Percentiles rank a stretch among this genome's conserved stretches.
Conservation (phyloP, 495 filamentous ascomycete species). For the Filosporella fistucella region DNA sequence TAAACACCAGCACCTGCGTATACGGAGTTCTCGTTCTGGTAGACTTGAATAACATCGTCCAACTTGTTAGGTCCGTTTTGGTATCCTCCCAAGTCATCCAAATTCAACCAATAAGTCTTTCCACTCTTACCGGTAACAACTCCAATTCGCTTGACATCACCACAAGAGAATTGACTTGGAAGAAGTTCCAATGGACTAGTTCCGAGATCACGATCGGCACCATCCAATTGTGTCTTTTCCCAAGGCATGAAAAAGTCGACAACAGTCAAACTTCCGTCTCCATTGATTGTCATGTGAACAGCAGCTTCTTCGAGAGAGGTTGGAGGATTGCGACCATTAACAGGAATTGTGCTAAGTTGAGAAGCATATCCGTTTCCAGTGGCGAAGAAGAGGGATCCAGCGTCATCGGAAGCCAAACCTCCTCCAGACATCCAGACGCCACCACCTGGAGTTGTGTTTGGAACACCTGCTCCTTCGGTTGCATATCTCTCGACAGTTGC, state of each 20-base stretch:
- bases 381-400: constrained; percentile 36
- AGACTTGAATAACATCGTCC: constrained; percentile 38
- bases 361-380: constrained; percentile 39
- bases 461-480: constrained; percentile 29
- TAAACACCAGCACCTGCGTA: constrained; percentile 43
- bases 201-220: constrained; percentile 36
- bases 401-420: constrained; percentile 34
- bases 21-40: constrained; percentile 34
- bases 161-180: constrained; percentile 32
- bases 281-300: constrained; percentile 30
- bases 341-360: constrained; percentile 32
- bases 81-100: constrained; percentile 46
- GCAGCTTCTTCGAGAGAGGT: constrained; percentile 36
- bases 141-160: constrained; percentile 31
- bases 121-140: constrained; percentile 41
- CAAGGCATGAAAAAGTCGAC: constrained; percentile 40
- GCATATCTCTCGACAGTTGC: constrained; percentile 33
- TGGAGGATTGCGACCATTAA: constrained; percentile 29
- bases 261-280: constrained; percentile 29
- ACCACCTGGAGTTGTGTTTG: constrained; percentile 26
- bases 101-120: constrained; percentile 42
- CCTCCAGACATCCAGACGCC: constrained; percentile 43
- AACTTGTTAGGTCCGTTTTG: constrained; percentile 35
- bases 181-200: constrained; percentile 33
- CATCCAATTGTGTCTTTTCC: constrained; percentile 36